Conservation (phyloP, 371 early-diverging fungal genomes). For the Zychaea mexicana region DNA sequence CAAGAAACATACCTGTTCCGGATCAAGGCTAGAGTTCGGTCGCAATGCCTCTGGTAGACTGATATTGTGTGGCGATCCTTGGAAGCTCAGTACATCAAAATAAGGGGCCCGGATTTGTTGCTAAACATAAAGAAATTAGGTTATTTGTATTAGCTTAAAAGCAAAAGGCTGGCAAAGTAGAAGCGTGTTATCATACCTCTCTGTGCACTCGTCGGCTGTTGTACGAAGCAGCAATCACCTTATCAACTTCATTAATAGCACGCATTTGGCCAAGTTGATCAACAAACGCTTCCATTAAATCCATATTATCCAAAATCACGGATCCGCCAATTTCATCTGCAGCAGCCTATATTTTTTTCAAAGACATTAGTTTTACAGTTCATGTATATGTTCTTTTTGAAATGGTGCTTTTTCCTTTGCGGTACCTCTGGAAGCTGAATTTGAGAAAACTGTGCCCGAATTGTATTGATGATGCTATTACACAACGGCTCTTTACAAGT, state of each 20-base stretch:
- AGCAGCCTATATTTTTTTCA: constrained; percentile 14
- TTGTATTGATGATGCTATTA: constrained; percentile 74
- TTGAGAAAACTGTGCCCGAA: constrained; percentile 76
- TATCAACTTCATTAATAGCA: constrained; percentile 84
- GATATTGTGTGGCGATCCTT: constrained; percentile 73
- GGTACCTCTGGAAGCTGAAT: constrained; percentile 81
- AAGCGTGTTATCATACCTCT: constrained; percentile 44
- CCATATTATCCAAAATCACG: constrained; percentile 87
- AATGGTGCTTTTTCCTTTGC: too few species aligned
- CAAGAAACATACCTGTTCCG: constrained; percentile 62
- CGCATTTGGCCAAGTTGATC: constrained; percentile 92
- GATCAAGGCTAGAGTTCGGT: constrained; percentile 74
- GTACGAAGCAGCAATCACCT: constrained; percentile 70
- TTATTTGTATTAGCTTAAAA: too few species aligned
- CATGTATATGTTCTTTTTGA: too few species aligned
- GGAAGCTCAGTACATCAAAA: constrained; percentile 80
- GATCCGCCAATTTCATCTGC: constrained; percentile 82
- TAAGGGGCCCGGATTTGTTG: constrained; percentile 78
- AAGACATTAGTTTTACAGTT: too few species aligned
- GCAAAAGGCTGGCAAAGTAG: neutral
- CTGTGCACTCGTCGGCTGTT: constrained; percentile 77
- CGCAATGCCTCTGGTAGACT: constrained; percentile 83
- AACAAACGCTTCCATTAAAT: constrained; percentile 86
- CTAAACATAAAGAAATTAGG: constrained; percentile 5
- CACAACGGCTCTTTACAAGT: constrained; percentile 94